Evolutionary conservation across 2,329 filamentous ascomycete genomes (phyloP), one percentile per base, ranked within the genome.

Genomic region (Macrophomina phaseolina): DNA sequence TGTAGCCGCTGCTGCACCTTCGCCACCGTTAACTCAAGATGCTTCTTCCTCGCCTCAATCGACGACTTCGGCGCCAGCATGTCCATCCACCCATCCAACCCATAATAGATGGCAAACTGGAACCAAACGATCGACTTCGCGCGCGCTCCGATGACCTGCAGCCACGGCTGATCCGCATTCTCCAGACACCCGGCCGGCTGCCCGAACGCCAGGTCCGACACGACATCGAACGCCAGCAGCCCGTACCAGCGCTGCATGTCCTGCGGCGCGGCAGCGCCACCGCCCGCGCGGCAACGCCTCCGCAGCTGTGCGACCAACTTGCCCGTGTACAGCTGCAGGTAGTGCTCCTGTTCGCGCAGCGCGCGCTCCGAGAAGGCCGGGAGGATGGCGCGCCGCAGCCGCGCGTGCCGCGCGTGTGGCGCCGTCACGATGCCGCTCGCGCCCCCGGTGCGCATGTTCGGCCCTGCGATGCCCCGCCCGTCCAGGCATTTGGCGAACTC

Each of bases 351-450:
- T 2, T 55, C 51, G 1, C 76, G 68, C 30, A 82, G 61, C 1
- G 62, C 62, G 1, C 77, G 74, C 42, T 79, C 76, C 4, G 73
- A 75, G 69, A 82, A 82, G 7, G 78, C 77, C 69, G 81, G 76
- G 3, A 78, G 73, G 2, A 81, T 72, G 9, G 78, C 71, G 32
- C 79, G 73, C 40, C 81, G 72, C 63, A 76, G 75, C 32, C 80
- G 73, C 8, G 76, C 73, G 70, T 83, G 80, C n/a, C 55, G 32
- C 36, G 42, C 36, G 12, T 58, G 55, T 6, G n/a, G 36, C 28
- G 36, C 55, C 5, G 55, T 58, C 16, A 58, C 55, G n/a, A 58
- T 58, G 36, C 55, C 55, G 11, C 49, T 51, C 4, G 32, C 49
- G 32, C 48, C 60, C 6, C 23, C 14, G 32, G 2, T 4, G 11